These are phyloP conservation scores for Pneumocystis murina DNA, from an alignment of 1,139 yeast genomes.

Conservation along the genomic window DNA sequence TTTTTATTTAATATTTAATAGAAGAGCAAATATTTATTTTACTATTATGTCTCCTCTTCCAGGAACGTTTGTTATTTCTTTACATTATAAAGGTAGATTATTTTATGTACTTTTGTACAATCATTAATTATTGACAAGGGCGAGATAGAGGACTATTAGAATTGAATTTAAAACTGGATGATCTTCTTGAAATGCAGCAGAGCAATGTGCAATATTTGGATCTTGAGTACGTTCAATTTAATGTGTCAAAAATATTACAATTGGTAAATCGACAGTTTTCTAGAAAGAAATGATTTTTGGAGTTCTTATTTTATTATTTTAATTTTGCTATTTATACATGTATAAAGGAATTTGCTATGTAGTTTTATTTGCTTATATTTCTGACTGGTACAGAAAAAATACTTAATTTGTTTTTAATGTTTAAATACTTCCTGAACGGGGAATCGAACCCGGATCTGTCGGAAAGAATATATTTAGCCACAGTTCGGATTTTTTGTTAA, in stretches of 20 bases:
- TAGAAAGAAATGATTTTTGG: slow-evolving; percentile 2
- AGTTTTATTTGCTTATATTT: background rate
- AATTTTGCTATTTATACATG: background rate
- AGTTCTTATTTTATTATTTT: background rate
- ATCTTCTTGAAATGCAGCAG: slow-evolving; percentile 24
- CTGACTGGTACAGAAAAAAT: background rate
- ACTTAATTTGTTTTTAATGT: background rate
- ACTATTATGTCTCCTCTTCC: slow-evolving; percentile 25
- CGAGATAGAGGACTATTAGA: slow-evolving; percentile 21
- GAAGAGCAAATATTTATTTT: slow-evolving; percentile 14
- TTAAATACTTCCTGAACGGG: slow-evolving; percentile 26
- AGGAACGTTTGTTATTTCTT: slow-evolving; percentile 26
- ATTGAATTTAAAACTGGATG: slow-evolving; percentile 25
- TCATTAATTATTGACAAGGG: slow-evolving; percentile 11
- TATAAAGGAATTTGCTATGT: background rate
- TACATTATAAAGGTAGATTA: slow-evolving; percentile 21
- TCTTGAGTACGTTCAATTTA: slow-evolving; percentile 23
- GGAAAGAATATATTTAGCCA: slow-evolving; percentile 36
- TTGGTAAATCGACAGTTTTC: slow-evolving; percentile 15
- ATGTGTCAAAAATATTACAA: slow-evolving; percentile 14
- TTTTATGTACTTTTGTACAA: background rate
- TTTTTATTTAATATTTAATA: slow-evolving; percentile 6
- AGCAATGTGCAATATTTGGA: slow-evolving; percentile 21
- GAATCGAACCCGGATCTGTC: slow-evolving; percentile 63
- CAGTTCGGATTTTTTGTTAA: slow-evolving; percentile 22